Evolutionary conservation across 331 rosid species (phyloP).

Genomic region (Telfairia occidentalis): DNA sequence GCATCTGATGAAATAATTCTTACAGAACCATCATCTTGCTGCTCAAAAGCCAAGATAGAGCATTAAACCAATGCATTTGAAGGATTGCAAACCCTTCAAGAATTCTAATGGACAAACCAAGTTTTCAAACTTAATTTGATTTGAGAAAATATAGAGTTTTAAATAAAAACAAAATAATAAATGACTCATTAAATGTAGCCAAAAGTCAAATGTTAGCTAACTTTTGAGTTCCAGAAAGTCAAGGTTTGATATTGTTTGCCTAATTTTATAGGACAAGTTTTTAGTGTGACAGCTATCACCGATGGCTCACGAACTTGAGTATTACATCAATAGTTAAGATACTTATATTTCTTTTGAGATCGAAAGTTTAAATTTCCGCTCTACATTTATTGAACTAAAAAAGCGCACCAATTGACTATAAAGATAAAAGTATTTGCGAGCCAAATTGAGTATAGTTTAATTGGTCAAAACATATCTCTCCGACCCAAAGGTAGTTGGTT

Average conservation of each 20-base stretch:
- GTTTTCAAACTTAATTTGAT: not conserved
- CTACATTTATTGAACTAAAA: too few species aligned
- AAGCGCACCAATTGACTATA: too few species aligned
- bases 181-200: not conserved
- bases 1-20: not conserved
- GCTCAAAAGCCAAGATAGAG: not conserved
- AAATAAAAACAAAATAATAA: not conserved
- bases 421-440: too few species aligned
- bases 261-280: not conserved
- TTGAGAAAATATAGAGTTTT: not conserved
- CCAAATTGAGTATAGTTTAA: too few species aligned
- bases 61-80: not conserved
- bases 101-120: not conserved
- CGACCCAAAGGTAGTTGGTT: too few species aligned
- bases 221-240: not conserved
- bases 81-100: not conserved
- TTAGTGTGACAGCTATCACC: not conserved
- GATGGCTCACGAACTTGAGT: too few species aligned
- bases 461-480: too few species aligned
- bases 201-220: slow-evolving; percentile 3
- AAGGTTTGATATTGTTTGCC: not conserved
- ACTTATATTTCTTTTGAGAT: too few species aligned
- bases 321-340: too few species aligned
- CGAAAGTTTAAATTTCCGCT: not conserved
- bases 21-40: not conserved